Evolutionary conservation across 768 basidiomycete species (phyloP).

Genomic region (Lentinula guzmanii): DNA sequence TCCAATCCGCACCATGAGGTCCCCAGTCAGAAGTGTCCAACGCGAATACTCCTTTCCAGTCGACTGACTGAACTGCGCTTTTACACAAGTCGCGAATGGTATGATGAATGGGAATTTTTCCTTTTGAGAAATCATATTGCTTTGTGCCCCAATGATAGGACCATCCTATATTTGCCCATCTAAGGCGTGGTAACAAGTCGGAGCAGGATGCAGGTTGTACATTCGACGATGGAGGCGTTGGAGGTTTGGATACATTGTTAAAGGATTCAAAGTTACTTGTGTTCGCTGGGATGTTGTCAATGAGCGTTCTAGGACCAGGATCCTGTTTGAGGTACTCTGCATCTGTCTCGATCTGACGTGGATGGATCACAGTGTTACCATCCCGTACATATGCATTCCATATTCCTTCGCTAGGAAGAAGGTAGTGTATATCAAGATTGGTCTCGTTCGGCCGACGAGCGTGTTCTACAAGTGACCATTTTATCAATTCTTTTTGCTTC

Average conservation of each 20-base stretch:
- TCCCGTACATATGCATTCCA: conserved; percentile 61
- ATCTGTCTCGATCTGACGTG: conserved; percentile 30
- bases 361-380: conserved; percentile 32
- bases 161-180: conserved; percentile 97
- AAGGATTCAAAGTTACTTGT: conserved; percentile 49
- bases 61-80: conserved; percentile 51
- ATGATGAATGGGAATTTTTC: conserved; percentile 55
- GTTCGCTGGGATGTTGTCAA: conserved; percentile 68
- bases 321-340: conserved; percentile 15
- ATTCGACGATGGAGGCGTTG: conserved; percentile 59
- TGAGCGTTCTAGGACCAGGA: conserved; percentile 56
- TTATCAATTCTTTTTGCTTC: conserved; percentile 64
- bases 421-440: conserved; percentile 84
- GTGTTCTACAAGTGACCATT: conserved; percentile 71
- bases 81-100: conserved; percentile 55
- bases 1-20: conserved; percentile 55
- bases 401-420: conserved; percentile 65
- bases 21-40: conserved; percentile 41
- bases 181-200: conserved; percentile 65
- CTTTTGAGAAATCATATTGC: conserved; percentile 82
- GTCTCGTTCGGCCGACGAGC: conserved; percentile 80
- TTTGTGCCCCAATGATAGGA: conserved; percentile 97
- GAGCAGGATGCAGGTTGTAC: conserved; percentile 43
- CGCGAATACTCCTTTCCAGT: conserved; percentile 66
- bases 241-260: conserved; percentile 50